These are phyloP conservation scores for Diplosphaera chodatii DNA, from an alignment of 139 green algal species.

Conservation along the genomic window DNA sequence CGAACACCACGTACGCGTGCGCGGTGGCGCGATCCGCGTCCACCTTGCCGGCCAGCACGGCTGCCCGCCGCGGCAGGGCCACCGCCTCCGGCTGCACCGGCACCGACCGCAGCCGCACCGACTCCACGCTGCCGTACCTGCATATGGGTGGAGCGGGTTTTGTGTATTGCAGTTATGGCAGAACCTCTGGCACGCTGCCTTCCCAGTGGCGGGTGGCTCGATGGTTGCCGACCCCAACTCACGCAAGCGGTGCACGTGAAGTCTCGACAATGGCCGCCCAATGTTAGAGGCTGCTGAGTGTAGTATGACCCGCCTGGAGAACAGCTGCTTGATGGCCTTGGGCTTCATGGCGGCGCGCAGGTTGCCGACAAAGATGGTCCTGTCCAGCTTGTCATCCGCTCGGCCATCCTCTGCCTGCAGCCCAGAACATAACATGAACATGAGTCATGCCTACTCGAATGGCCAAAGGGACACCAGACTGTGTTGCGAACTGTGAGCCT, in stretches of 20 bases:
- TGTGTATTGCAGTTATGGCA: neutral
- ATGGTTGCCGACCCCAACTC: too few relatives aligned
- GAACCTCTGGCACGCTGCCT: neutral
- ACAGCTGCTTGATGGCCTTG: neutral
- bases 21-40: conserved; percentile 28
- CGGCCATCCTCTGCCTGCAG: neutral
- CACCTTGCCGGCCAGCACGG: conserved; percentile 44
- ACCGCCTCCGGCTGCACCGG: conserved; percentile 40
- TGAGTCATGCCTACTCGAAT: too few relatives aligned
- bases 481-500: too few relatives aligned
- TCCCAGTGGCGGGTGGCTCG: too few relatives aligned
- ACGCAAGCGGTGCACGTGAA: too few relatives aligned
- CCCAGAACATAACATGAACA: neutral
- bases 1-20: conserved; percentile 80
- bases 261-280: neutral
- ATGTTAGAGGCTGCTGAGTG: neutral
- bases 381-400: conserved; percentile 40
- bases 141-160: too few relatives aligned
- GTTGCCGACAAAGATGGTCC: conserved; percentile 92
- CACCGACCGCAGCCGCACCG: conserved; percentile 68
- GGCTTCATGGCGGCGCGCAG: conserved; percentile 50
- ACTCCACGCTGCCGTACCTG: conserved; percentile 64
- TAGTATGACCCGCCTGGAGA: neutral
- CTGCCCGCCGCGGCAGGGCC: conserved; percentile 35
- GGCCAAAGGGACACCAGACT: too few relatives aligned